Evolutionary conservation across 2,329 filamentous ascomycete species (phyloP).

Genomic region (Colletotrichum acutatum): DNA sequence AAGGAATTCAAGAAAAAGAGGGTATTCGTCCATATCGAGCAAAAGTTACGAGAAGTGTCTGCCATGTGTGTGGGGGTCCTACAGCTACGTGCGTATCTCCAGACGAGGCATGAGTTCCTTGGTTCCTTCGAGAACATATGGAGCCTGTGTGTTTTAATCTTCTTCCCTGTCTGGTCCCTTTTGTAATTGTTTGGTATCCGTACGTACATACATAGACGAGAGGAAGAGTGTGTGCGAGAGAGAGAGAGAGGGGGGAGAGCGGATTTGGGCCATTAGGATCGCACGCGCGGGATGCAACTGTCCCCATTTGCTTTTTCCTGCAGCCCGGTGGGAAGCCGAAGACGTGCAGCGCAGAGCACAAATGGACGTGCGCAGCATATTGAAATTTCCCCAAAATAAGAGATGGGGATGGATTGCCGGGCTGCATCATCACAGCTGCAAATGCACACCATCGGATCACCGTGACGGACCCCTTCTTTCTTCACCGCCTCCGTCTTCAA

Average conservation of each 20-base stretch:
- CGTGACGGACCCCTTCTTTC: conserved; percentile 12
- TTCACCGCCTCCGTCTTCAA: conserved; percentile 27
- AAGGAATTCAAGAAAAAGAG: neutral
- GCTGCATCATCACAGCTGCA: neutral
- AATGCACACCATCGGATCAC: conserved; percentile 23
- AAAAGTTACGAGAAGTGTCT: conserved; percentile 14
- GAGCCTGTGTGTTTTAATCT: neutral
- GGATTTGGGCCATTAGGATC: neutral
- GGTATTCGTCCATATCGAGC: conserved; percentile 8
- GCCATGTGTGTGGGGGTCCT: conserved; percentile 29
- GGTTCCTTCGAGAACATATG: conserved; percentile 2
- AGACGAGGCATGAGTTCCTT: too few species aligned
- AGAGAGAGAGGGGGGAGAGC: neutral
- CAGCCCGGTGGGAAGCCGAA: conserved; percentile 5
- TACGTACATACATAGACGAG: neutral
- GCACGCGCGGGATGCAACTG: neutral
- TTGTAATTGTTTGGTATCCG: neutral
- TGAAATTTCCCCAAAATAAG: neutral
- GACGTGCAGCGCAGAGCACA: conserved; percentile 10
- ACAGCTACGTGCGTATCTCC: conserved; percentile 16
- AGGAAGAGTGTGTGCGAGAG: neutral
- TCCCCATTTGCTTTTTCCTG: conserved; percentile 33
- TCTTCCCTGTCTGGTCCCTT: neutral
- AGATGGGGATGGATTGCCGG: neutral
- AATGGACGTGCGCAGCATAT: neutral